Evolutionary conservation across 2,329 filamentous ascomycete species (phyloP).

Genomic region (Fusarium sp.): DNA sequence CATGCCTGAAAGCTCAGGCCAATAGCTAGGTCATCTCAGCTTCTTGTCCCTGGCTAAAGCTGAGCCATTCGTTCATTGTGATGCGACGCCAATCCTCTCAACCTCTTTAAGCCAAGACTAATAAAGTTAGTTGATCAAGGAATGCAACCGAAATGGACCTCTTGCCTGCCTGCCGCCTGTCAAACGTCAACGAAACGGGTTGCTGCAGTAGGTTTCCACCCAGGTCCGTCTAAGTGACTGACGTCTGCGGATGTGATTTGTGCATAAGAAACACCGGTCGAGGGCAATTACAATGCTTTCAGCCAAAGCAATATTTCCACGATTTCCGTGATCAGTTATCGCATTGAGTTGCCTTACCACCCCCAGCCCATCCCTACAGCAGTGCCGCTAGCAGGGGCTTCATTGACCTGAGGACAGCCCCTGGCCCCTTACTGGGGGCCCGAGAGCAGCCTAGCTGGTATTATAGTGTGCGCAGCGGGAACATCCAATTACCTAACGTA

Average conservation of each 20-base stretch:
- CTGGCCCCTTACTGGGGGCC: conserved; percentile 35
- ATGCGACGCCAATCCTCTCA: conserved; percentile 28
- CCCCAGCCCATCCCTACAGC: conserved; percentile 3
- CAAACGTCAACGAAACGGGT: conserved; percentile 35
- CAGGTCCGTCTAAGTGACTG: conserved; percentile 11
- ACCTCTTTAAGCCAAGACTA: conserved; percentile 27
- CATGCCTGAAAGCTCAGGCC: conserved; percentile 20
- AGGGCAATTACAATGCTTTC: conserved; percentile 16
- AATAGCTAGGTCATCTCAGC: background rate
- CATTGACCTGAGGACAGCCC: conserved; percentile 35
- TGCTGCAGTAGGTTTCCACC: conserved; percentile 33
- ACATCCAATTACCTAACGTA: conserved; percentile 35
- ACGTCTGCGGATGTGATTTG: conserved; percentile 28
- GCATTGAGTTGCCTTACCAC: conserved; percentile 21
- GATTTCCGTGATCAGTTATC: conserved; percentile 26
- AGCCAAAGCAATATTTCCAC: conserved; percentile 8
- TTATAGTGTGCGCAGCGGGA: conserved; percentile 13
- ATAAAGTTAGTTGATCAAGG: conserved; percentile 17
- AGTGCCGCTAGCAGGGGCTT: conserved; percentile 37
- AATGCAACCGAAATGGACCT: conserved; percentile 29
- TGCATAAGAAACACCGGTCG: conserved; percentile 6
- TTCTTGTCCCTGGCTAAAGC: conserved; percentile 31
- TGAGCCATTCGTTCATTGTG: conserved; percentile 32
- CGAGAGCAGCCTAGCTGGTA: conserved; percentile 16
- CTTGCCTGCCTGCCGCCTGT: conserved; percentile 32